Percentiles rank a stretch among this genome's conserved stretches.
phyloP scores from a whole-genome alignment of 805 yeast genomes.

The Sugiyamaella mastotermitis region DNA sequence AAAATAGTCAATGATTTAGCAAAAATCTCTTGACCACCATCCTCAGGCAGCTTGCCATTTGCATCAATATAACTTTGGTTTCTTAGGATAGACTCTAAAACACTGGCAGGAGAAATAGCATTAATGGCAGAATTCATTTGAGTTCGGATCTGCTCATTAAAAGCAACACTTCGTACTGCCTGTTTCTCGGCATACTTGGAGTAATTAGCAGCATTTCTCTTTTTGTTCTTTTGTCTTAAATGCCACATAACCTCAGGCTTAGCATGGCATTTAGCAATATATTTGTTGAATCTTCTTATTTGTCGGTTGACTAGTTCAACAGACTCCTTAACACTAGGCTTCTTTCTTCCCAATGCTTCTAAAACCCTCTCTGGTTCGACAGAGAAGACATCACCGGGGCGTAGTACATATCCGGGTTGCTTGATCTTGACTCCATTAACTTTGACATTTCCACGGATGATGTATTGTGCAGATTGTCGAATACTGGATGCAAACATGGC shows the following conservation, averaged over 20 bases:
- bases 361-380: conserved; percentile 84
- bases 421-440: conserved; percentile 79
- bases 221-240: conserved; percentile 22
- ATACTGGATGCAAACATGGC: conserved; percentile 89
- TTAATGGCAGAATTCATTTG: conserved; percentile 35
- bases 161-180: conserved; percentile 16
- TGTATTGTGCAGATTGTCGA: conserved; percentile 89
- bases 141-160: conserved; percentile 38
- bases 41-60: conserved; percentile 15
- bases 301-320: conserved; percentile 66
- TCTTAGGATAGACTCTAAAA: conserved; percentile 24
- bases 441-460: conserved; percentile 70
- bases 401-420: conserved; percentile 72
- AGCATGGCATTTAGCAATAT: conserved; percentile 51
- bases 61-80: conserved; percentile 17
- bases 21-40: conserved; percentile 10
- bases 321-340: conserved; percentile 69
- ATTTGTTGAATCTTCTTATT: conserved; percentile 68
- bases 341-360: conserved; percentile 74
- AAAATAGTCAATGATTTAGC: conserved; percentile 20
- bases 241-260: conserved; percentile 55
- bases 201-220: conserved; percentile 18
- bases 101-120: conserved; percentile 29
- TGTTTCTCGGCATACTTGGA: conserved; percentile 10
- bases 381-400: conserved; percentile 80